Evolutionary conservation across 352 stramenopile genomes (phyloP).

Genomic region (Globisporangium viniferum): DNA sequence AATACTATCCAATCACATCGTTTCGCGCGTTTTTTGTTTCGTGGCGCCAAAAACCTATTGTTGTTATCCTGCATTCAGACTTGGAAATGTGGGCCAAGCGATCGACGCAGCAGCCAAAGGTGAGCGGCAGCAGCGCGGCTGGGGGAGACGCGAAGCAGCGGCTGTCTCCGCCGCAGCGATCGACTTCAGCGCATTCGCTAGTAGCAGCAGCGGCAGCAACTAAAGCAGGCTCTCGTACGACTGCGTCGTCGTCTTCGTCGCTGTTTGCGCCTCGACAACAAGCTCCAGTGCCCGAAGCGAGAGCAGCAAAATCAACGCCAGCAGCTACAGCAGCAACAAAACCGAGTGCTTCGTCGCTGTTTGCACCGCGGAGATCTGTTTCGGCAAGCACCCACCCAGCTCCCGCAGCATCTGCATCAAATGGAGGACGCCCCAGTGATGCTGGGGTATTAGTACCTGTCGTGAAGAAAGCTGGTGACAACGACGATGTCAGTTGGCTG

Average conservation of each 20-base stretch:
- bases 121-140: background rate
- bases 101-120: constrained; percentile 11
- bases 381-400: background rate
- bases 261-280: constrained; percentile 9
- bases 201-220: background rate
- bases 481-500: constrained; percentile 32
- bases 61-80: background rate
- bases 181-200: constrained; percentile 1
- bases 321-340: background rate
- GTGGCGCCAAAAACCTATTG: background rate
- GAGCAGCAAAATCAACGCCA: background rate
- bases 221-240: background rate
- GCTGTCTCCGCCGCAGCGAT: background rate
- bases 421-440: background rate
- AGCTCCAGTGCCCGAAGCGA: background rate
- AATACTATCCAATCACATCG: constrained; percentile 29
- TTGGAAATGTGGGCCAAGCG: constrained; percentile 40
- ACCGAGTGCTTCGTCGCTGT: constrained; percentile 1
- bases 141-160: background rate
- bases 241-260: constrained; percentile 3
- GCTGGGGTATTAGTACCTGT: background rate
- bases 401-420: background rate
- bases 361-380: constrained; percentile 5
- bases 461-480: background rate
- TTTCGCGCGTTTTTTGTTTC: constrained; percentile 14